Evolutionary conservation across 768 basidiomycete species (phyloP), one percentile per base, ranked within the genome.

Genomic region (Lactarius deliciosus): DNA sequence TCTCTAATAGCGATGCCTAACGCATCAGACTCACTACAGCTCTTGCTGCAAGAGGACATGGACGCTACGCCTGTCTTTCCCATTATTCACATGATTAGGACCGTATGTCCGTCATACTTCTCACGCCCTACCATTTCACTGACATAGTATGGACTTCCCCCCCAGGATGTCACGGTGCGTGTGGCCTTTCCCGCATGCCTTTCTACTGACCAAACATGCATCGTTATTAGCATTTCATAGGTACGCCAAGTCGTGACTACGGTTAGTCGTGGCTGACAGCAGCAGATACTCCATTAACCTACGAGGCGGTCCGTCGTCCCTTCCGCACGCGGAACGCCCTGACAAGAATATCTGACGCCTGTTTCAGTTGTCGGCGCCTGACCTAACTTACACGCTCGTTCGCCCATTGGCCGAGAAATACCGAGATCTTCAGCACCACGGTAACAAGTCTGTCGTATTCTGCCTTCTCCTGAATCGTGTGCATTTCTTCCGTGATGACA

Each of bases 391-490:
- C 74, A 90, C 92, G 1, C 87, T 98, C 68, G 82, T 96, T 63
- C 89, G 88, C 43, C 96, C 96, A 0, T 81, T 98, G 38, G 85
- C 88, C 57, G 91, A 95, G 65, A 96, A 95, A 78, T 97, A 97
- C 76, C 78, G 84, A 36, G 81, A 81, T 11, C 78, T 94, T 58
- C 90, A 92, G 73, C 82, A 80, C 32, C 74, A 80, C 55, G 89
- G 90, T 30, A 98, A 97, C 77, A 85, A 88, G 74, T 87, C 94
- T 6, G 79, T 93, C 66, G 89, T 92, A 6, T 97, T 97, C 74
- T 94, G 93, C 72, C 84, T 94, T 66, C 86, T 97, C 3, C 79
- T 97, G 62, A 96, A 94, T 76, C 86, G 92, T 41, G 85, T 94
- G 4, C 86, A 94, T 75, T 96, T 96, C 76, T 73, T 86, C 16